Base-by-base conservation (phyloP, 2,329 filamentous ascomycete genomes). In the Fusarium bactridioides region DNA sequence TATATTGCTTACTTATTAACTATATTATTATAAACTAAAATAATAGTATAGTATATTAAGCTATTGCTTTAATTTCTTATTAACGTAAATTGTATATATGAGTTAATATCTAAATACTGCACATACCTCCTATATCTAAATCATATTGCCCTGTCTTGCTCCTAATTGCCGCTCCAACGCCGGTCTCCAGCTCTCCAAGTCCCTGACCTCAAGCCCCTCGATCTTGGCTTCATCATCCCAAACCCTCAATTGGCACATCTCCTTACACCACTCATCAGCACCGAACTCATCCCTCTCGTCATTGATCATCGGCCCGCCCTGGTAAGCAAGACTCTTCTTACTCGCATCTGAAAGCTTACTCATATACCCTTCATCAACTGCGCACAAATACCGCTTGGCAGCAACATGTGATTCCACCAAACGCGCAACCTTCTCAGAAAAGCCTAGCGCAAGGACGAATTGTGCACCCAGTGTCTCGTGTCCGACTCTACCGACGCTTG, bases 151-250 rank as follows among this genome's bases (percentile, higher is more conserved):
- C 7, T 18, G 1, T 4, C 4, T 18, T 10, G 3, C 33, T 27
- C 7, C 15, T 13, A 59, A 21, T 6, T 59, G 56, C 1, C 56
- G 21, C 2, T 59, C 25, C 10, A 59, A 10, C 1, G 5, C 44
- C 1, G 25, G 2, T 1, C 56, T 40, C 44, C 56, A 59, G 21
- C 44, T 59, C 0, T 53, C 44, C 4, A 59, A 13, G 11, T 40
- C 18, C 7, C 33, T 40, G 0, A 53, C 56, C 16, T 5, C 4
- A 23, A 53, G 33, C 4, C 44, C 44, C 4, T 59, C 56, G 0
- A 59, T 19, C 12, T 59, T 59, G 21, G 56, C 56, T 10, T 51
- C 56, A 5, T 59, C 56, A 1, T 59, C 56, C 56, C 56, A 59
- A 2, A 38, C 13, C 5, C 56, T 53, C 21, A 59, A 33, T 19